Base-by-base conservation (phyloP, 805 yeast species). In the Ogataea trehaloabstinens region DNA sequence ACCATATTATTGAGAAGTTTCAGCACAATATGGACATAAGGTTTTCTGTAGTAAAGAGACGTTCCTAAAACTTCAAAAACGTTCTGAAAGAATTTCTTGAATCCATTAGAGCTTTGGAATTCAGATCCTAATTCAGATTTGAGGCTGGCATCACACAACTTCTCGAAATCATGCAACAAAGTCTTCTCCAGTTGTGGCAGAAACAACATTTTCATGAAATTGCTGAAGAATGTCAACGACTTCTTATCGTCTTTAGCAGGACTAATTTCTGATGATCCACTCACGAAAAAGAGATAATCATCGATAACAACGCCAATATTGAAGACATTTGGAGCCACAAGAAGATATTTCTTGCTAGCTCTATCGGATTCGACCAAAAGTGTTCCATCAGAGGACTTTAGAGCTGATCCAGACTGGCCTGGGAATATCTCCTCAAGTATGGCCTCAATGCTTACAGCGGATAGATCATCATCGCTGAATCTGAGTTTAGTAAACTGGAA, bases 261-360 rank as follows among this genome's bases (percentile, higher is more conserved):
- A 8, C 74, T 58, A 4, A 71, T 52, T 2, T 69, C 51, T 8
- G 70, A 64, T 1, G 85, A 65, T 2, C 85, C 80, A 31, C 85
- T 80, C 19, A 79, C 67, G 53, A 86, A 87, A 10, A 79, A 63
- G 34, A 87, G 68, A 27, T 87, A 78, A 27, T 85, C 81, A 41
- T 85, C 95, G 34, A 87, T 61, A 12, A 89, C 73, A 4, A 85
- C 73, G 47, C 90, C 73, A 82, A 90, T 86, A 52, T 89, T 87
- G 61, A 84, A 80, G 12, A 88, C 73, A 52, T 79, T 80, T 2
- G 87, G 79, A 0, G 80, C 78, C 2, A 85, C 84, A 27, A 87
- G 61, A 3, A 80, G 71, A 44, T 82, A 80, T 37, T 82, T 81
- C 48, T 75, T 73, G 17, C 78, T 68, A 42, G 42, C 19, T 3